A percentile compares a stretch with the other conserved stretches of the same genome.
Conservation (phyloP, 2,329 filamentous ascomycete genomes). For the Arthrobotrys sinensis region DNA sequence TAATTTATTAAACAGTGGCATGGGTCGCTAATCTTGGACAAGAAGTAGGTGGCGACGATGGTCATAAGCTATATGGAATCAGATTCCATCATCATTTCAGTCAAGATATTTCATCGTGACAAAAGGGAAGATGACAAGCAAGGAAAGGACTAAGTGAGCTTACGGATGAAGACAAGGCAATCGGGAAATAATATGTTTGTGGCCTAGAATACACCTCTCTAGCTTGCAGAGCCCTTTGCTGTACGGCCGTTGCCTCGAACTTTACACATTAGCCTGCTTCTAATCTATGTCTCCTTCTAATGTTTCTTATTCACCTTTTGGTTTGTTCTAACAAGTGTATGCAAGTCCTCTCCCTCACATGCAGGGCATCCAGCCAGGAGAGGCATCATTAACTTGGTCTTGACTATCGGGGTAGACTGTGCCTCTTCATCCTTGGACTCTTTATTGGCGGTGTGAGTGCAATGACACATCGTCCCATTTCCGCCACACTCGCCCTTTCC, state of each 20-base stretch:
- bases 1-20: too few relatives aligned
- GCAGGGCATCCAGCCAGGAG: conserved; percentile 30
- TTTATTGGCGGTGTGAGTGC: not conserved
- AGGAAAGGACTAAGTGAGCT: too few relatives aligned
- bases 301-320: not conserved
- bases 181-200: not conserved
- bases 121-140: too few relatives aligned
- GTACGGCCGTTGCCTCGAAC: too few relatives aligned
- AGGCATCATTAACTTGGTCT: conserved; percentile 10
- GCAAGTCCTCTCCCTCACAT: conserved; percentile 13
- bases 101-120: too few relatives aligned
- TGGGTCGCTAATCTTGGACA: too few relatives aligned
- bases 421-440: not conserved
- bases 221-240: not conserved
- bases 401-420: not conserved
- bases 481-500: not conserved
- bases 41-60: too few relatives aligned
- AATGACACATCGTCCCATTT: conserved; percentile 11
- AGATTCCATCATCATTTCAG: too few relatives aligned
- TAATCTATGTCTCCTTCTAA: too few relatives aligned
- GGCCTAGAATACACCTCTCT: not conserved
- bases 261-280: too few relatives aligned
- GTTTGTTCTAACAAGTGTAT: not conserved
- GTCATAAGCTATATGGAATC: too few relatives aligned
- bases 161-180: too few relatives aligned